Evolutionary conservation across 2,329 filamentous ascomycete species (phyloP).

Genomic region (Epichloe gansuensis): DNA sequence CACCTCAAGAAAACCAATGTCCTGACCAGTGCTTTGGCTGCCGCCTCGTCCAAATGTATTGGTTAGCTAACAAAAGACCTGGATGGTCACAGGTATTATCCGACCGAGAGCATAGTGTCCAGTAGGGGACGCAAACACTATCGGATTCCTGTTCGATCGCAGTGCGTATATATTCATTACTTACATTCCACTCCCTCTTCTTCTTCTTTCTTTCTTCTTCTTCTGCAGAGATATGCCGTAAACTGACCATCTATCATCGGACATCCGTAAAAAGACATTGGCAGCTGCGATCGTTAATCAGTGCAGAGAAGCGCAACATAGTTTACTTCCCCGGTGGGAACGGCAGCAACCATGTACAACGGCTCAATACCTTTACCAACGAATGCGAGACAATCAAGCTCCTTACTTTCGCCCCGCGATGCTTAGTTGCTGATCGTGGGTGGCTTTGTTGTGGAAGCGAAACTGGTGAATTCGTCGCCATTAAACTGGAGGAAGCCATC

Average conservation of each 20-base stretch:
- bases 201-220: neutral
- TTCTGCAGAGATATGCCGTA: neutral
- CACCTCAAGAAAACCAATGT: neutral
- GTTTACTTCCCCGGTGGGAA: slow-evolving; percentile 76
- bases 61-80: neutral
- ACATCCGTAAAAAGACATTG: slow-evolving; percentile 48
- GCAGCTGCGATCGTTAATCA: slow-evolving; percentile 84
- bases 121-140: slow-evolving; percentile 53
- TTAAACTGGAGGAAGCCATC: slow-evolving; percentile 43
- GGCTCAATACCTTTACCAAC: slow-evolving; percentile 54
- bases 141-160: slow-evolving; percentile 51
- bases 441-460: slow-evolving; percentile 90
- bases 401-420: slow-evolving; percentile 65
- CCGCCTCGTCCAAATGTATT: neutral
- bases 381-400: slow-evolving; percentile 63
- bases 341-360: slow-evolving; percentile 52
- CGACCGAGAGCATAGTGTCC: slow-evolving; percentile 53
- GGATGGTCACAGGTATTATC: slow-evolving; percentile 40
- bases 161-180: slow-evolving; percentile 32
- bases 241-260: neutral
- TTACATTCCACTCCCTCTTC: neutral
- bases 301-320: slow-evolving; percentile 60
- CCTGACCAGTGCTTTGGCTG: neutral
- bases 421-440: slow-evolving; percentile 72
- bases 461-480: slow-evolving; percentile 73